Percentiles rank a stretch among this genome's conserved stretches.
Evolutionary conservation across 768 basidiomycete genomes (phyloP).

Genomic region (Lactarius deliciosus): DNA sequence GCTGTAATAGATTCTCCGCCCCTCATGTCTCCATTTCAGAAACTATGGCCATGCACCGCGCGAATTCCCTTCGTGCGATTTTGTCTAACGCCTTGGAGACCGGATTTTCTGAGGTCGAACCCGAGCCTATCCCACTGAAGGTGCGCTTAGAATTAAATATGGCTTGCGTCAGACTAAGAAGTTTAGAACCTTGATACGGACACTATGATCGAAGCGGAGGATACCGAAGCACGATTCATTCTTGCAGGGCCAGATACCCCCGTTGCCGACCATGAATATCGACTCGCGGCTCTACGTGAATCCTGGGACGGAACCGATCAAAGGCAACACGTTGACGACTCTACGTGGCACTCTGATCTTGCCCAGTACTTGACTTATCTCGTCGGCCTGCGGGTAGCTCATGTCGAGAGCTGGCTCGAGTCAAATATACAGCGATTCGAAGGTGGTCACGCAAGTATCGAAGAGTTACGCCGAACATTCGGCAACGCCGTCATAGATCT

Average conservation of each 20-base stretch:
- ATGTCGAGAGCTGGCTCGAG: constrained; percentile 51
- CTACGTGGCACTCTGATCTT: constrained; percentile 44
- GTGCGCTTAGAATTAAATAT: constrained; percentile 34
- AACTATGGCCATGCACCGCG: constrained; percentile 49
- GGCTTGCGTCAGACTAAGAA: background rate
- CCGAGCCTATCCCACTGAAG: constrained; percentile 50
- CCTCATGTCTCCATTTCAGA: constrained; percentile 34
- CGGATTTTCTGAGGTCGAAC: constrained; percentile 47
- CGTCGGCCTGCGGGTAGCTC: constrained; percentile 45
- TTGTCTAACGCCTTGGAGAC: constrained; percentile 49
- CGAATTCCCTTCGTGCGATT: constrained; percentile 37
- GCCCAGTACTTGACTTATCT: constrained; percentile 41
- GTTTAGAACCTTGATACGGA: constrained; percentile 54
- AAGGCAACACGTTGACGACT: constrained; percentile 41
- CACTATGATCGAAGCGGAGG: constrained; percentile 27
- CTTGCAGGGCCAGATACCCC: constrained; percentile 32
- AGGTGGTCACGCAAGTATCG: constrained; percentile 43
- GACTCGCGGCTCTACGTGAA: constrained; percentile 31
- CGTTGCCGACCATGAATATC: constrained; percentile 32
- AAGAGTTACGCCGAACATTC: constrained; percentile 46
- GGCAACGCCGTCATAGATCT: constrained; percentile 46
- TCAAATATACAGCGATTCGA: constrained; percentile 50
- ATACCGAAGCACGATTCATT: constrained; percentile 38
- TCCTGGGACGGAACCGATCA: constrained; percentile 37
- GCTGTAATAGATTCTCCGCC: background rate